Base-by-base conservation (phyloP, 345 rosid genomes). In the Corchorus olitorius region DNA sequence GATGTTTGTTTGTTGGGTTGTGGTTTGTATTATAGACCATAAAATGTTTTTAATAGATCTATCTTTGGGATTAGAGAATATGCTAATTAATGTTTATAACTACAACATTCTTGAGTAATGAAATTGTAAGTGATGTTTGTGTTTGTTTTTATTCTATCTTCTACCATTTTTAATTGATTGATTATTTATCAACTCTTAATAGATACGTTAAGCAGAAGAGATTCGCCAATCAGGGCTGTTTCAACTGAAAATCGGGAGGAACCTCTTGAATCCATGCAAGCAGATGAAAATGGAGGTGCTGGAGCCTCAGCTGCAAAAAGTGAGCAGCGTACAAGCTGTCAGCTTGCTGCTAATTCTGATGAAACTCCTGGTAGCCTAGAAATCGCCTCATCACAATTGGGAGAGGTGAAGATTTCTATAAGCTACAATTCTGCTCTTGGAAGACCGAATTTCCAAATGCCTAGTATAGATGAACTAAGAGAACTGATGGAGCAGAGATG, bases 331-430 rank as follows among this genome's bases (percentile, higher is more conserved):
- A 73, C 43, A 52, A 75, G 56, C 37, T 46, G 55, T 67, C 79
- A 84, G n/a, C 78, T 66, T 77, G 62, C 86, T 55, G 75, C 82
- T 69, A 58, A 59, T 59, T 78, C 80, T 15, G 84, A 58, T 35
- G 81, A 79, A 68, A 72, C 81, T 76, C 69, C 79, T 55, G 39
- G 88, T 77, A 76, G 48, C 83, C 72, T 92, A 73, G 93, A 93
- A 79, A 85, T 93, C 75, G 97, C 97, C 58, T 87, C 98, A 75
- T 89, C 94, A 6, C 73, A 87, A 35, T 75, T 72, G 72, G 97
- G 98, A 81, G 99, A 92, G 85, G 97, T 93, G 87, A 92, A 92
- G 88, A 82, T 93, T 77, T 89, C 86, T 84, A 78, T 95, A 54
- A 89, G 87, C 80, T 95, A 87, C 87, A 77, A 82, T 81, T 83